Conservation (phyloP, 805 yeast species). For the Sugiyamaella boreocaroliniensis region DNA sequence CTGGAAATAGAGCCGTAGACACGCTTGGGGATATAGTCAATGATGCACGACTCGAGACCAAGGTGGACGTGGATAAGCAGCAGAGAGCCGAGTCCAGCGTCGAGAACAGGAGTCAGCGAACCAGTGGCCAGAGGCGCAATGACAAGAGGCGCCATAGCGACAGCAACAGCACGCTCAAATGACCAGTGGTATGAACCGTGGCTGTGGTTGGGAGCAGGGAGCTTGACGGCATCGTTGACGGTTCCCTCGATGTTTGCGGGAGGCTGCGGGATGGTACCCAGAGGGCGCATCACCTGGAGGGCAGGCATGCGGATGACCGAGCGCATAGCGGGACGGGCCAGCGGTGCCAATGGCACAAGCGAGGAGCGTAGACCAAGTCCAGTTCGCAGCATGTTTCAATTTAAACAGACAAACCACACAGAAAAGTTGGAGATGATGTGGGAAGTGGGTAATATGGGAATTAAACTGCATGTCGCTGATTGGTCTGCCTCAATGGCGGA, state of each 20-base stretch:
- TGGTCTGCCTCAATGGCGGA: neutral
- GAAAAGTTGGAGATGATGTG: neutral
- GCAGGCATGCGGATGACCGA: slow-evolving; percentile 2
- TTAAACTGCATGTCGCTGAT: neutral
- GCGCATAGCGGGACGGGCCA: slow-evolving; percentile 11
- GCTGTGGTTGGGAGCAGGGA: slow-evolving; percentile 53
- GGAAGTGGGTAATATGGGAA: neutral
- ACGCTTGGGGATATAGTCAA: slow-evolving; percentile 85
- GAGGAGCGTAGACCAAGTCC: neutral
- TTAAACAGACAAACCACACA: no score
- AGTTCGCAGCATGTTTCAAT: neutral
- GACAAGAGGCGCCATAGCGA: slow-evolving; percentile 69
- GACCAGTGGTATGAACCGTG: slow-evolving; percentile 94
- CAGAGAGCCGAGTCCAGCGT: slow-evolving; percentile 60
- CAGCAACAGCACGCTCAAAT: slow-evolving; percentile 67
- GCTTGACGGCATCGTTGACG: slow-evolving; percentile 77
- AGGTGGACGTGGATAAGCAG: slow-evolving; percentile 72
- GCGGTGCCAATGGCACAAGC: slow-evolving; percentile 1
- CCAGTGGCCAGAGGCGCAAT: slow-evolving; percentile 74
- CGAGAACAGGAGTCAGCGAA: slow-evolving; percentile 59
- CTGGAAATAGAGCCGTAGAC: slow-evolving; percentile 74
- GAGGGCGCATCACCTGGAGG: neutral
- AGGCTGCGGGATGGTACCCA: slow-evolving; percentile 55
- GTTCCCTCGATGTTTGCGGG: slow-evolving; percentile 90
- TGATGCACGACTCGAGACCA: slow-evolving; percentile 87